A percentile compares a stretch with the other conserved stretches of the same genome.
Conservation (phyloP, 2,329 filamentous ascomycete genomes). For the Ophiostoma sp. region DNA sequence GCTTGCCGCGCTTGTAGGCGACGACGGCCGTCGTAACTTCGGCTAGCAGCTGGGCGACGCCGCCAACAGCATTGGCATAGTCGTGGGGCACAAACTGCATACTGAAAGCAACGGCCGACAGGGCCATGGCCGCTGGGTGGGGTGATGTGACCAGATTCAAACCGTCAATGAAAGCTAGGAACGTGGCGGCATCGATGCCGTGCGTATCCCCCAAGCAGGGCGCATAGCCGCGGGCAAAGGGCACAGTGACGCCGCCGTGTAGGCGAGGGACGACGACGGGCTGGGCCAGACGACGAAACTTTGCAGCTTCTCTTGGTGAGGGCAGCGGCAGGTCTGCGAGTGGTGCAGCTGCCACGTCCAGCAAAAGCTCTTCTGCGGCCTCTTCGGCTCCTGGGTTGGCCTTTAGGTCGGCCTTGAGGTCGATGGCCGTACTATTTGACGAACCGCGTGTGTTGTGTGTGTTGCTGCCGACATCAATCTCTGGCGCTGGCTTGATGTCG, state of each 20-base stretch:
- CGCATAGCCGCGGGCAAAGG: conserved; percentile 36
- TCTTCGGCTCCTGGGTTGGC: not conserved
- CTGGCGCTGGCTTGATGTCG: not conserved
- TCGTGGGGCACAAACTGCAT: conserved; percentile 37
- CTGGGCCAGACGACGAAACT: not conserved
- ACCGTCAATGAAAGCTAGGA: conserved; percentile 40
- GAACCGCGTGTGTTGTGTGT: not conserved
- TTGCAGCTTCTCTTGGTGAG: not conserved
- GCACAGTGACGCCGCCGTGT: conserved; percentile 18
- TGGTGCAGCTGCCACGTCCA: conserved; percentile 12
- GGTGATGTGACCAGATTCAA: conserved; percentile 41
- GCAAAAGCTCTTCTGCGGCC: conserved; percentile 16
- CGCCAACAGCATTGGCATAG: conserved; percentile 34
- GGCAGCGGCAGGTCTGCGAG: not conserved
- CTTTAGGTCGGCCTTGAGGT: not conserved
- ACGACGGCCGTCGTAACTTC: conserved; percentile 34
- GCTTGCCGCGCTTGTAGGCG: conserved; percentile 34
- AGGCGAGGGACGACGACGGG: conserved; percentile 19
- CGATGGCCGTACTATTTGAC: not conserved
- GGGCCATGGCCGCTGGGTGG: conserved; percentile 34
- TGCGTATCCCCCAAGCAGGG: conserved; percentile 31
- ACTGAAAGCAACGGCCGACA: conserved; percentile 33
- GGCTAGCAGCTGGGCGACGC: conserved; percentile 31
- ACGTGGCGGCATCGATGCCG: conserved; percentile 32
- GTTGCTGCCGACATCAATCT: not conserved